Percentiles rank a stretch among this genome's conserved stretches.
Conservation (phyloP, 148 eudicot genomes). For the Vaccinium corymbosum region DNA sequence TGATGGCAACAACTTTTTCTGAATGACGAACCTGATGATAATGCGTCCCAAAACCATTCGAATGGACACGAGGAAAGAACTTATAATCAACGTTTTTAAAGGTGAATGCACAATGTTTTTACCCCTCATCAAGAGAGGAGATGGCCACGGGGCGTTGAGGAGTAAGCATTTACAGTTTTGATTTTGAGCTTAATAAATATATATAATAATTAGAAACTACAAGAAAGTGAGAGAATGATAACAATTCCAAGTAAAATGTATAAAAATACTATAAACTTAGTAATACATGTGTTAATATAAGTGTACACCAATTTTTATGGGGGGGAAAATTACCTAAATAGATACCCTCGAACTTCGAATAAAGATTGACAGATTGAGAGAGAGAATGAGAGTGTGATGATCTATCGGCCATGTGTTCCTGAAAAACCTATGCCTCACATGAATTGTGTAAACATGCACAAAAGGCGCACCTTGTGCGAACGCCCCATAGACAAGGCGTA, state of each 20-base stretch:
- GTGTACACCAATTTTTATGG: too few relatives aligned
- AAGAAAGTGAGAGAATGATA: too few relatives aligned
- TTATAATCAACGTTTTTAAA: not conserved
- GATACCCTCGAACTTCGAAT: not conserved
- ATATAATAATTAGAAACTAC: too few relatives aligned
- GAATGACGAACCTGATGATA: not conserved
- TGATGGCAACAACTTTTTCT: not conserved
- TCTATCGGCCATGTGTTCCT: not conserved
- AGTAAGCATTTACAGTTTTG: not conserved
- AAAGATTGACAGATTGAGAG: not conserved
- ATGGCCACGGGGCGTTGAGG: not conserved
- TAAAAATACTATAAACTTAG: too few relatives aligned
- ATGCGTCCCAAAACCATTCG: not conserved
- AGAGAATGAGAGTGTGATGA: not conserved
- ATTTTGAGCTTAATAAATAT: too few relatives aligned
- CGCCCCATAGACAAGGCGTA: not conserved
- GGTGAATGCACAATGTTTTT: not conserved
- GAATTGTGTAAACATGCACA: not conserved
- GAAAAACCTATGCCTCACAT: not conserved
- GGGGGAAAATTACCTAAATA: too few relatives aligned
- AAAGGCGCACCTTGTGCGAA: not conserved
- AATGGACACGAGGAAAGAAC: not conserved
- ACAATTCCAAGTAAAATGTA: too few relatives aligned
- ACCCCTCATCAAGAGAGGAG: not conserved
- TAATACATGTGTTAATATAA: too few relatives aligned